Evolutionary conservation across 257 asterid species (phyloP), one percentile per base, ranked within the genome.

Genomic region (Cynanchum wilfordii): DNA sequence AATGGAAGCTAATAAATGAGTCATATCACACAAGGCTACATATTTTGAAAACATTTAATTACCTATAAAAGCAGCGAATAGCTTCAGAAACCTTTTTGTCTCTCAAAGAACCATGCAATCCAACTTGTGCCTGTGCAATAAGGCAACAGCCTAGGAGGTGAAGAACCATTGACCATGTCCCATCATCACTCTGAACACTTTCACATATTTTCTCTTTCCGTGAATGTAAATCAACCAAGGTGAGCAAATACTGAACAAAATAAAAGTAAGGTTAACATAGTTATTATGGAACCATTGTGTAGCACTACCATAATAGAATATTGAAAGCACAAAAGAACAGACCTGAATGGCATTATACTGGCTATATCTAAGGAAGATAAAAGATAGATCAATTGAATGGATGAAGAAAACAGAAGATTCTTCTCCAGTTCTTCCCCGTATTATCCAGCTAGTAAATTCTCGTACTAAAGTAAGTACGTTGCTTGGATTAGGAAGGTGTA

Each of bases 61-160:
- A 87, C 99, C 99, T 91, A 89, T 87, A 91, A 89, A 94, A 91
- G 83, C 92, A 91, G 79, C 89, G 84, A 72, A 88, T 78, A 42
- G 98, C 95, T 81, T 94, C 98, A 81, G 86, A 85, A 75, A 85
- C 79, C 82, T 89, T 94, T 73, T 78, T 86, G 69, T 88, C 96
- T 82, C 83, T 91, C 79, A 75, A 56, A 63, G 79, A 58, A 72
- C 82, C 87, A 73, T 77, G 96, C 80, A 87, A 76, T 72, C 82
- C 91, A 79, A 76, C 77, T 74, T 87, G 95, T 70, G 91, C 79
- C 88, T 94, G 97, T 52, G 91, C 93, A 79, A 91, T 84, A 70
- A 84, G 87, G 84, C 97, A 94, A 75, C 97, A 91, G 66, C 99
- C 99, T 64, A 94, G 97, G 78, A 94, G 96, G 84, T 94, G 99